phyloP scores from a whole-genome alignment of 768 basidiomycete species.

The Hericium alpestre region DNA sequence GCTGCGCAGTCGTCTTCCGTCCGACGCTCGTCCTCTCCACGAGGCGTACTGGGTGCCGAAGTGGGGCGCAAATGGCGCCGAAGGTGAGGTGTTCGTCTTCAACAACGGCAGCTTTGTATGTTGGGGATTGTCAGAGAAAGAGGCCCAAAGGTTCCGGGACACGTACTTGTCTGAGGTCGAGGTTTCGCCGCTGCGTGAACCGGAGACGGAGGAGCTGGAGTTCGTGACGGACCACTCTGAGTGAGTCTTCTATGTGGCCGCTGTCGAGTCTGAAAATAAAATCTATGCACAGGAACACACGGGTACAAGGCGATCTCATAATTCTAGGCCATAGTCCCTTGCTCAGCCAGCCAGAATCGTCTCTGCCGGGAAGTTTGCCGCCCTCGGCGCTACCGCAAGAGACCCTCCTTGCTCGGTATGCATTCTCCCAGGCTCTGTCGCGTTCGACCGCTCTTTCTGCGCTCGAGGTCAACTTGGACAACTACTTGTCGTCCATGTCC shows the following conservation, averaged over 20 bases:
- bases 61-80: conserved; percentile 40
- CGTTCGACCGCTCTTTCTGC: conserved; percentile 81
- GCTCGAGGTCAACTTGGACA: conserved; percentile 75
- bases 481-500: conserved; percentile 76
- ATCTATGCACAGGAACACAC: conserved; percentile 49
- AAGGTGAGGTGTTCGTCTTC: conserved; percentile 85
- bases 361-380: conserved; percentile 33
- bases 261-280: conserved; percentile 2
- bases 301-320: conserved; percentile 85
- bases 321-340: conserved; percentile 67
- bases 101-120: conserved; percentile 81
- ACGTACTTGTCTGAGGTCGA: conserved; percentile 55
- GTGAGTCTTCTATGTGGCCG: conserved; percentile 34
- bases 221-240: conserved; percentile 86
- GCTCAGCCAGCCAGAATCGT: conserved; percentile 37
- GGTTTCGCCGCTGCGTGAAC: conserved; percentile 50
- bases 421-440: conserved; percentile 84
- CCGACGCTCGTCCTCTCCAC: conserved; percentile 49
- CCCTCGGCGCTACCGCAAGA: conserved; percentile 50
- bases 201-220: conserved; percentile 85
- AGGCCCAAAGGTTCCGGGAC: conserved; percentile 55
- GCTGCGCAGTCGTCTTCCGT: conserved; percentile 44
- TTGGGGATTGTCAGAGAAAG: conserved; percentile 76
- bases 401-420: conserved; percentile 78
- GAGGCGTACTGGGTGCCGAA: conserved; percentile 74